Conservation (phyloP, 768 basidiomycete genomes). For the Coprinellus aureogranulatus region DNA sequence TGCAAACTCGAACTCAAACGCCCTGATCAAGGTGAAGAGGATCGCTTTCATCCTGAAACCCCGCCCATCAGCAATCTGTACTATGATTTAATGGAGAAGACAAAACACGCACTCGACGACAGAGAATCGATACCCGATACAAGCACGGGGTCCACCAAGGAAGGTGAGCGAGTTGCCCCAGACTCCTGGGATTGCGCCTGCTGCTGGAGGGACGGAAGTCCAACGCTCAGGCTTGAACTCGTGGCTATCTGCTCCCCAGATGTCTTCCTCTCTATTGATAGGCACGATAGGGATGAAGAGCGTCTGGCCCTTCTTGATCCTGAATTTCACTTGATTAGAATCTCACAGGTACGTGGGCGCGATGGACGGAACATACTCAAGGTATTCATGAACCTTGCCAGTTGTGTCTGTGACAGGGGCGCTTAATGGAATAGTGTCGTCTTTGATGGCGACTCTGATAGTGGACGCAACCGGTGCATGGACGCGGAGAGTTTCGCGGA, state of each 20-base stretch:
- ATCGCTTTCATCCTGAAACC: conserved; percentile 28
- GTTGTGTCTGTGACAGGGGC: conserved; percentile 44
- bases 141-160: conserved; percentile 58
- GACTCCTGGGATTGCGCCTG: conserved; percentile 48
- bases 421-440: conserved; percentile 51
- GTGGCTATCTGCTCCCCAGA: conserved; percentile 62
- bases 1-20: conserved; percentile 54
- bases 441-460: conserved; percentile 41
- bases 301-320: conserved; percentile 41
- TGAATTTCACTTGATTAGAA: conserved; percentile 7
- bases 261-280: conserved; percentile 46
- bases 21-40: conserved; percentile 49
- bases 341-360: too few relatives aligned
- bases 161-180: conserved; percentile 60
- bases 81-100: background rate
- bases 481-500: conserved; percentile 57
- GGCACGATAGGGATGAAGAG: conserved; percentile 48
- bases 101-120: conserved; percentile 51
- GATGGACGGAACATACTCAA: conserved; percentile 30
- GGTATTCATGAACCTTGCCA: conserved; percentile 36
- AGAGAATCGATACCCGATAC: conserved; percentile 67
- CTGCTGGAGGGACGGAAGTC: conserved; percentile 43
- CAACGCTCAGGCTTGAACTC: conserved; percentile 73
- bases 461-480: conserved; percentile 51
- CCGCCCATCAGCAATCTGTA: background rate